Evolutionary conservation across 768 basidiomycete genomes (phyloP), one percentile per base, ranked within the genome.

Genomic region (Psilocybe sp.): DNA sequence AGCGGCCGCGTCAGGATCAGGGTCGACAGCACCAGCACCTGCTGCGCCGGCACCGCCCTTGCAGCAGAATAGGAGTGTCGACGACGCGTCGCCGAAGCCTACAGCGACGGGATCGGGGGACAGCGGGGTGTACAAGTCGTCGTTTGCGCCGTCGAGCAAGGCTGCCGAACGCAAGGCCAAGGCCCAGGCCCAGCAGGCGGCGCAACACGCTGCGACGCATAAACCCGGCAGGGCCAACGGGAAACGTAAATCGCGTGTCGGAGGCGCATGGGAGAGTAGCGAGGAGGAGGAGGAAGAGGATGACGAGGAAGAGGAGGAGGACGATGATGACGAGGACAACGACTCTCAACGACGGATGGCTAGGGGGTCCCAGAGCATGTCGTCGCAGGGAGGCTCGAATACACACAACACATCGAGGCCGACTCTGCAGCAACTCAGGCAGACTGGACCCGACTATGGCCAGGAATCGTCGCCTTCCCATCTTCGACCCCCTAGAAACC

Each of bases 241-340:
- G 69, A 89, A 62, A 80, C 85, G 61, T 74, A 89, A 62, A 75
- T 77, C 63, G 64, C 79, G 57, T 74, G 78, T 62, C 71, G 84
- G 55, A 68, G 86, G 60, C 68, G 84, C 55, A 69, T 68, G 87
- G 65, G 77, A 80, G 49, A 87, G 85, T 59, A 89, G 87, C 59
- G 88, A 87, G 49, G 89, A 90, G 19, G 88, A 89, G 47, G 90
- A 92, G 38, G 89, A 89, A 5, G 89, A 92, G 3, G 90, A 95
- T 2, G 93, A 94, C 5, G 89, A 93, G 0, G 89, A 85, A 0
- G 82, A 84, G 0, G 82, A 85, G 0, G 82, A 85, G 0, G 85
- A 85, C 0, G 82, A 84, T 11, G 84, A 84, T 2, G 88, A 88
- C 7, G 84, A 74, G 5, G 84, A 87, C 60, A 85, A 87, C 54